Conservation (phyloP, 441 rosid genomes). For the Sinapis alba region DNA sequence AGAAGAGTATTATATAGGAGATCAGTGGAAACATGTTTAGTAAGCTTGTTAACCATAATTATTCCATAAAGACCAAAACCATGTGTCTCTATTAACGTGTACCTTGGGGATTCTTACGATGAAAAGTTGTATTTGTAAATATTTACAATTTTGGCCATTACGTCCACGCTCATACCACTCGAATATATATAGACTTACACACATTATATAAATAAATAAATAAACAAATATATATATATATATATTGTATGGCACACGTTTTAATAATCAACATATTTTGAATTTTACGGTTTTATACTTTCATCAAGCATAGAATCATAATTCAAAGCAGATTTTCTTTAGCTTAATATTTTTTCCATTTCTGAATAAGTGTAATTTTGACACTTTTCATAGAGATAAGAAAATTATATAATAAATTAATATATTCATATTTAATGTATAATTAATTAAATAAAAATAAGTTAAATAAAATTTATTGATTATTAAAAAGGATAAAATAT, state of each 20-base stretch:
- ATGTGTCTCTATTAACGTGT: conserved; percentile 43
- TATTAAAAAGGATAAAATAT: too few relatives aligned
- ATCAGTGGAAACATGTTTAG: background rate
- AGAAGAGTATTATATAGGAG: background rate
- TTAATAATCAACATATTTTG: too few relatives aligned
- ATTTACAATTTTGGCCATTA: conserved; percentile 31
- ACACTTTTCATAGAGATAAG: too few relatives aligned
- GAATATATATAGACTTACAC: background rate
- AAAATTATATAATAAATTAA: too few relatives aligned
- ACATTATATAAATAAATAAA: too few relatives aligned
- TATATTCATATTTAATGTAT: too few relatives aligned
- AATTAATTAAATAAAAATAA: too few relatives aligned
- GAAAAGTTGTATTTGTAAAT: conserved; percentile 22
- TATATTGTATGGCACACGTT: background rate
- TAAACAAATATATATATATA: too few relatives aligned
- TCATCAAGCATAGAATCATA: background rate
- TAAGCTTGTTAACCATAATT: background rate
- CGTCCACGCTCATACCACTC: conserved; percentile 24
- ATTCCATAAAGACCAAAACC: conserved; percentile 11
- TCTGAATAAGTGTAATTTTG: too few relatives aligned
- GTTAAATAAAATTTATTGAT: too few relatives aligned
- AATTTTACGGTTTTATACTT: background rate
- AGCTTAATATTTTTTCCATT: too few relatives aligned
- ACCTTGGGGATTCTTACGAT: conserved; percentile 32
- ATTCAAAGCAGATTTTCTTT: background rate